Evolutionary conservation across 1,284 basidiomycete species (phyloP), one percentile per base, ranked within the genome.

Genomic region (Afroboletus lepidellus): DNA sequence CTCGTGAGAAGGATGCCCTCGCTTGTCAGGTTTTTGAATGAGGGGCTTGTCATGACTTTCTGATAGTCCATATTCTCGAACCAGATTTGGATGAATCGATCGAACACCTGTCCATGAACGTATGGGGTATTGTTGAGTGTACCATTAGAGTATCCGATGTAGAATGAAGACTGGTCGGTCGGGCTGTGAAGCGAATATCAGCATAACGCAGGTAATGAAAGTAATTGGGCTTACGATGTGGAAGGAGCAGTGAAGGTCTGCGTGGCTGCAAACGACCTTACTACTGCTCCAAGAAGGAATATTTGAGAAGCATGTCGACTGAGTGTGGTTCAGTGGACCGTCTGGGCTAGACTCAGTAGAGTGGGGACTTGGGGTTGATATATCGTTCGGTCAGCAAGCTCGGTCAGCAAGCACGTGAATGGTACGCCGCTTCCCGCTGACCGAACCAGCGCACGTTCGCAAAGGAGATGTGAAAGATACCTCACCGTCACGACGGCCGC

Each of bases 41-140:
- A 66, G 3, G 74, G n/a, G 24, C 70, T 66, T 13, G 69, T 62
- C 0, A 57, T 55, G 3, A 74, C 69, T 45, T 48, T 48, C 2
- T 39, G 23, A 60, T 67, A 85, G 60, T 85, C 75, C 30, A 77
- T 82, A 64, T 86, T 86, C 63, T 85, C 82, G 27, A 84, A 64
- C 77, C 78, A 81, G 36, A 80, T 75, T 41, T 71, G 75, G 54
- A 83, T 72, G 64, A 83, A 75, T 16, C 80, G 73, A 59, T 84
- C 76, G 60, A 86, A 85, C 5, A 67, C 74, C 43, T 69, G 64
- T 50, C 83, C 79, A 1, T 64, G n/a, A 3, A 69, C 62, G 23
- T 30, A 5, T 37, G 69, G 53, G 6, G 50, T 23, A 43, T 69
- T 71, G 45, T 55, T 48, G 41, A 67, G 56, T 13, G 69, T 67